Percentiles rank a stretch among this genome's conserved stretches.
Conservation (phyloP, 495 filamentous ascomycete genomes). For the Aspergillus olivimuriae region DNA sequence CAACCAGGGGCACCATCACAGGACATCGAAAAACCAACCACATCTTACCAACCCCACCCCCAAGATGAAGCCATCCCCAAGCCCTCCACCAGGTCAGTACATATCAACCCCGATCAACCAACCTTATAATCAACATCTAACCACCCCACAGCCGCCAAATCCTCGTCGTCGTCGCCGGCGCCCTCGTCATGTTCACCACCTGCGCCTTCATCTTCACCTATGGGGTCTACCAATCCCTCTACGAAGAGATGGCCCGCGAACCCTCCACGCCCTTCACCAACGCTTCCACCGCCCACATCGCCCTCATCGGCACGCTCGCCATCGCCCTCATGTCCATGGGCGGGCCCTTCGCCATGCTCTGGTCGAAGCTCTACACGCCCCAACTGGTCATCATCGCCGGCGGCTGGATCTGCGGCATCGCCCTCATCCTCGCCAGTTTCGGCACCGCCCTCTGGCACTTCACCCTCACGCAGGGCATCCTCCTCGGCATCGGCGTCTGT, state of each 20-base stretch:
- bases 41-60: no score
- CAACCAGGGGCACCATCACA: no score
- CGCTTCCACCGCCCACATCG: slow-evolving; percentile 34
- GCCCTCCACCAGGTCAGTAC: no score
- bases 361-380: slow-evolving; percentile 32
- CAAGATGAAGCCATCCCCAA: no score
- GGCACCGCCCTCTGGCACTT: slow-evolving; percentile 36
- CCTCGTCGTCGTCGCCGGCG: not conserved
- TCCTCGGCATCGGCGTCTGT: slow-evolving; percentile 30
- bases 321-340: slow-evolving; percentile 40
- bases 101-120: no score
- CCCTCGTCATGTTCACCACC: not conserved
- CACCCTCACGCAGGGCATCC: slow-evolving; percentile 31
- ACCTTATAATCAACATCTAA: no score
- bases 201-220: slow-evolving; percentile 41
- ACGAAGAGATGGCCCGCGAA: slow-evolving; percentile 29
- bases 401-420: slow-evolving; percentile 21
- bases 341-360: slow-evolving; percentile 29
- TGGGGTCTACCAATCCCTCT: slow-evolving; percentile 41
- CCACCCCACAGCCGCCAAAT: not conserved
- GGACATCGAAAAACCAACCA: no score
- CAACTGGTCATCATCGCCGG: slow-evolving; percentile 23
- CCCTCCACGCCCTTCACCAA: slow-evolving; percentile 28
- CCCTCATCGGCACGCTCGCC: slow-evolving; percentile 38
- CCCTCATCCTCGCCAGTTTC: slow-evolving; percentile 30